Conservation (phyloP, 805 yeast genomes). For the Candida boleticola region DNA sequence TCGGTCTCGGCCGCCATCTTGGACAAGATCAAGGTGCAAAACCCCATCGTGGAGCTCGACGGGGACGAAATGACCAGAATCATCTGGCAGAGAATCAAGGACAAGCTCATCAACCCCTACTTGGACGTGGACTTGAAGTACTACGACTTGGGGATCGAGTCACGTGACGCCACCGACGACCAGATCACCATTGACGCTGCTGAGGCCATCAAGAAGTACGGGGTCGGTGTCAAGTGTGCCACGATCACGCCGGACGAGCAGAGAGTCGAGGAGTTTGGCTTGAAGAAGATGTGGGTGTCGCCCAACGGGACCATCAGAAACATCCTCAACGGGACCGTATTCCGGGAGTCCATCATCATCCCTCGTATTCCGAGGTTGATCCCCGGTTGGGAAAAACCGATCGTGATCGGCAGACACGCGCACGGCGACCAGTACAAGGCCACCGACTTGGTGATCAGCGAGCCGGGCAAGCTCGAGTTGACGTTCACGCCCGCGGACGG, state of each 20-base stretch:
- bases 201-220: conserved; percentile 67
- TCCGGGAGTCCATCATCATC: conserved; percentile 80
- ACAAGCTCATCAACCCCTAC: conserved; percentile 64
- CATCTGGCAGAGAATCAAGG: conserved; percentile 75
- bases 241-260: conserved; percentile 84
- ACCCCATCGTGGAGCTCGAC: conserved; percentile 75
- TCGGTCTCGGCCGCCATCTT: conserved; percentile 2
- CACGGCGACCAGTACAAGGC: conserved; percentile 85
- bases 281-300: conserved; percentile 82
- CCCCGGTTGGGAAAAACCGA: conserved; percentile 80
- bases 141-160: conserved; percentile 67
- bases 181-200: conserved; percentile 78
- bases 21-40: conserved; percentile 62
- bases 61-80: conserved; percentile 89
- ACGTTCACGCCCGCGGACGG: conserved; percentile 65
- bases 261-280: conserved; percentile 68
- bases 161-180: conserved; percentile 71
- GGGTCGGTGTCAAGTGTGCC: conserved; percentile 83
- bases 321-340: conserved; percentile 78
- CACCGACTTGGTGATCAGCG: conserved; percentile 65
- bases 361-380: conserved; percentile 74
- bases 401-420: conserved; percentile 84
- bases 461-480: conserved; percentile 65
- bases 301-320: conserved; percentile 86
- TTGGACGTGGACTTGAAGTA: conserved; percentile 72